Conservation (phyloP, 805 yeast species). For the Nakazawaea laoshanensis region DNA sequence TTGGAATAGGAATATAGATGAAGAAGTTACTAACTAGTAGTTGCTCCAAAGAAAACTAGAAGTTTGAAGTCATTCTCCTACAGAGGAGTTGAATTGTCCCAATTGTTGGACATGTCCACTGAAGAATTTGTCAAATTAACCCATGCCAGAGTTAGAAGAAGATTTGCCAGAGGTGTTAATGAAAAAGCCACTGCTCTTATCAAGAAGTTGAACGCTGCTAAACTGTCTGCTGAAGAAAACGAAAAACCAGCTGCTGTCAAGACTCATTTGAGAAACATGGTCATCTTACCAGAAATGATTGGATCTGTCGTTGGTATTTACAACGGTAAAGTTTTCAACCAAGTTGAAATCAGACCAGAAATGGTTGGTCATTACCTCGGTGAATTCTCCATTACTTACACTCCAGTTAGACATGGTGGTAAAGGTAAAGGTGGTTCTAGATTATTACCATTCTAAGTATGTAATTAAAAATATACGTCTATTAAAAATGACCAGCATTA, state of each 20-base stretch:
- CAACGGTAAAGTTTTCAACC: constrained; percentile 99
- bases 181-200: constrained; percentile 92
- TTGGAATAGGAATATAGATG: too few species aligned
- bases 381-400: constrained; percentile 99
- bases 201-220: constrained; percentile 97
- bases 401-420: constrained; percentile 99
- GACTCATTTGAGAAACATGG: constrained; percentile 99
- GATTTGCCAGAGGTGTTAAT: constrained; percentile 96
- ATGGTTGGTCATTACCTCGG: constrained; percentile 99
- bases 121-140: constrained; percentile 97
- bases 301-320: constrained; percentile 98
- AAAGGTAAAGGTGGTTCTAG: constrained; percentile 55
- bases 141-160: constrained; percentile 99
- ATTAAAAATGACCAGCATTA: too few species aligned
- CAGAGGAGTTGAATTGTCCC: constrained; percentile 97
- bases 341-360: constrained; percentile 97
- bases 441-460: constrained; percentile 10
- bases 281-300: constrained; percentile 98
- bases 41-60: constrained; percentile 72
- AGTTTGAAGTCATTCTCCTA: constrained; percentile 91
- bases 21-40: constrained; percentile 21
- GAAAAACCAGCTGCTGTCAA: constrained; percentile 98
- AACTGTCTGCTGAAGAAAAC: constrained; percentile 78
- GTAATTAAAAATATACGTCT: background rate
- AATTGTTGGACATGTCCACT: constrained; percentile 86